These are phyloP conservation scores for Lippia alba DNA, from an alignment of 305 asterid genomes.

Conservation along the genomic window DNA sequence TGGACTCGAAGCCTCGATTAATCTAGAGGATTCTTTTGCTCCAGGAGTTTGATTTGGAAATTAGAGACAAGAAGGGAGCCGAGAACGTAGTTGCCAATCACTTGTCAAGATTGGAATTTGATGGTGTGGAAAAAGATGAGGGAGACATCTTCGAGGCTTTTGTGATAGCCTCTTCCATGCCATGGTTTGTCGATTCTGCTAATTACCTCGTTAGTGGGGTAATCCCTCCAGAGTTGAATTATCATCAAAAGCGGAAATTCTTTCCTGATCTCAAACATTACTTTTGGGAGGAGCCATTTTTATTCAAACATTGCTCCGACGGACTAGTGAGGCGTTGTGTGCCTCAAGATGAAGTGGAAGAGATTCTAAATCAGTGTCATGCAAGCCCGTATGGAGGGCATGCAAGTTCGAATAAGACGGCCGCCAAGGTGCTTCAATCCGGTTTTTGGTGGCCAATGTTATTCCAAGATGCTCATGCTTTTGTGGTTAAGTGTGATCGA, in stretches of 20 bases:
- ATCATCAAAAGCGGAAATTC: not conserved
- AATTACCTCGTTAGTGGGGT: no score
- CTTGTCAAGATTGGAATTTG: not conserved
- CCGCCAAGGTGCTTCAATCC: not conserved
- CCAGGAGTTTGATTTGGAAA: not conserved
- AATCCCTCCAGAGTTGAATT: no score
- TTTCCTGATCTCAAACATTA: not conserved
- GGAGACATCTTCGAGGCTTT: no score
- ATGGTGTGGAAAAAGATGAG: not conserved
- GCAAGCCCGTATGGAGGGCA: not conserved
- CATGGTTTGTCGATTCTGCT: no score
- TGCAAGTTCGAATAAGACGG: not conserved
- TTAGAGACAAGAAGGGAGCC: not conserved
- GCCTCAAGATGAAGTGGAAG: not conserved
- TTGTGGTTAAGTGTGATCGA: not conserved
- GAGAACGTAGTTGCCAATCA: not conserved
- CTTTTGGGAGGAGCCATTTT: not conserved
- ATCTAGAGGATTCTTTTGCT: not conserved
- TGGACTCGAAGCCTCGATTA: not conserved
- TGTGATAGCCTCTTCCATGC: no score
- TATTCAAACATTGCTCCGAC: not conserved
- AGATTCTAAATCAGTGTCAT: no score
- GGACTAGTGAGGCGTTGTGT: not conserved
- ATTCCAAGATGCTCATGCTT: not conserved
- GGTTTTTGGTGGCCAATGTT: not conserved